A percentile compares a stretch with the other conserved stretches of the same genome.
Conservation (phyloP, 306 rosid genomes). For the Acacia melanoxylon region DNA sequence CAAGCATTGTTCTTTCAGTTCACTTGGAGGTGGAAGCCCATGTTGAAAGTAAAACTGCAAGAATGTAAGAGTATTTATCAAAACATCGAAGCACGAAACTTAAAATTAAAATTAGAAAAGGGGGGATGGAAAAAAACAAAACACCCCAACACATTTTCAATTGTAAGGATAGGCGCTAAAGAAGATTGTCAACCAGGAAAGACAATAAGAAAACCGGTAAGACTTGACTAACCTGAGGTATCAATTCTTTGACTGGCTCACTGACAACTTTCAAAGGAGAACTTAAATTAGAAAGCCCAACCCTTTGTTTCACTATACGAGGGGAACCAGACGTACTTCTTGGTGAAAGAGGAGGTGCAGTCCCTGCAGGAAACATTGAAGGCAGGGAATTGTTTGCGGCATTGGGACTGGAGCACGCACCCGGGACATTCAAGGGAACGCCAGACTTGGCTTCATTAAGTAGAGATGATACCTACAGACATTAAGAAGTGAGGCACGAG, state of each 20-base stretch:
- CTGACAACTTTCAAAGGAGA: conserved; percentile 93
- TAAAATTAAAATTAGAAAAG: neutral
- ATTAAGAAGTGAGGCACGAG: conserved; percentile 17
- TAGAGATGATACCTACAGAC: conserved; percentile 68
- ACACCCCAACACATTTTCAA: neutral
- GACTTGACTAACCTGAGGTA: conserved; percentile 83
- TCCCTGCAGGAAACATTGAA: conserved; percentile 99
- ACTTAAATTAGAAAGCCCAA: conserved; percentile 86
- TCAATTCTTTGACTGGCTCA: conserved; percentile 91
- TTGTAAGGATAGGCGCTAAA: conserved; percentile 21
- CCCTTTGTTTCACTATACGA: conserved; percentile 85
- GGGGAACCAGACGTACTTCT: conserved; percentile 95
- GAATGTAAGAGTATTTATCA: conserved; percentile 20
- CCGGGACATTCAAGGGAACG: conserved; percentile 86
- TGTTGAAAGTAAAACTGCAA: conserved; percentile 93
- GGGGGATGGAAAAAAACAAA: neutral
- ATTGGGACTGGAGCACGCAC: conserved; percentile 92
- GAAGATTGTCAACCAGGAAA: conserved; percentile 16
- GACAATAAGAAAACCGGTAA: conserved; percentile 18
- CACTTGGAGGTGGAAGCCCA: conserved; percentile 88
- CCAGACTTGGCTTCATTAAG: conserved; percentile 90
- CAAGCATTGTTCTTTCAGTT: conserved; percentile 77
- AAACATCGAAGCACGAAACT: neutral
- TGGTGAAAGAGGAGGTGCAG: conserved; percentile 97
- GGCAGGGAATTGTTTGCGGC: conserved; percentile 81